Percentiles rank a stretch among this genome's conserved stretches.
phyloP scores from a whole-genome alignment of 1,284 basidiomycete species.

The Lignosus rhinocerotis region DNA sequence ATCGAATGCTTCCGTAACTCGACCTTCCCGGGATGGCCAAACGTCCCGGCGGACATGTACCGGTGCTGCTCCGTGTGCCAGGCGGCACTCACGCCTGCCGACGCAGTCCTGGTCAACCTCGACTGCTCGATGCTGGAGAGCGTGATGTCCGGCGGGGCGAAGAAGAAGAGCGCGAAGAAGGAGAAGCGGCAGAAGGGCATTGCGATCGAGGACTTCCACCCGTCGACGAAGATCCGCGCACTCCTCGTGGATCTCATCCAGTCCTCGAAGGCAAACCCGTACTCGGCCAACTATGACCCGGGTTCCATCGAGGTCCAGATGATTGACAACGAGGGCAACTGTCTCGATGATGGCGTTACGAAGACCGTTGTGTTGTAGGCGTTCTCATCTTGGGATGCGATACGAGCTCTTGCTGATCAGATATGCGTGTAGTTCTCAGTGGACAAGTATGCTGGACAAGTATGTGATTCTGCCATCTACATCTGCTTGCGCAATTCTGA shows the following conservation, averaged over 20 bases:
- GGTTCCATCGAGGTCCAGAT: slow-evolving; percentile 68
- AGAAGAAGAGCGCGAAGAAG: slow-evolving; percentile 67
- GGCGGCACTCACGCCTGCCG: slow-evolving; percentile 55
- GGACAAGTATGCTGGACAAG: slow-evolving; percentile 96
- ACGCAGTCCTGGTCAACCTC: slow-evolving; percentile 78
- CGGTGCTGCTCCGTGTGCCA: slow-evolving; percentile 80
- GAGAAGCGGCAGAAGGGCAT: slow-evolving; percentile 69
- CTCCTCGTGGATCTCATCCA: slow-evolving; percentile 74
- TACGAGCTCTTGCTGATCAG: slow-evolving; percentile 8
- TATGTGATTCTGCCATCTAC: slow-evolving; percentile 39
- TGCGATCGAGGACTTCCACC: slow-evolving; percentile 60
- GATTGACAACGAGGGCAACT: slow-evolving; percentile 73
- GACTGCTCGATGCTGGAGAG: slow-evolving; percentile 44
- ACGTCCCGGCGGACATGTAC: slow-evolving; percentile 54
- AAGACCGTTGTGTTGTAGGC: slow-evolving; percentile 94
- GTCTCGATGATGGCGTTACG: slow-evolving; percentile 63
- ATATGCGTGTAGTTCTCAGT: slow-evolving; percentile 71
- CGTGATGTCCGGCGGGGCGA: slow-evolving; percentile 33
- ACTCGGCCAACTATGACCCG: slow-evolving; percentile 85
- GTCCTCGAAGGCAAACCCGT: slow-evolving; percentile 77
- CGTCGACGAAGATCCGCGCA: slow-evolving; percentile 86
- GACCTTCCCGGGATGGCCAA: slow-evolving; percentile 80
- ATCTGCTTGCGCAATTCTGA: slow-evolving; percentile 15
- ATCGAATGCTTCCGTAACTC: slow-evolving; percentile 75
- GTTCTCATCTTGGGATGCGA: background rate